Conservation (phyloP, 2,329 filamentous ascomycete species). For the Aspergillus tubingensis region DNA sequence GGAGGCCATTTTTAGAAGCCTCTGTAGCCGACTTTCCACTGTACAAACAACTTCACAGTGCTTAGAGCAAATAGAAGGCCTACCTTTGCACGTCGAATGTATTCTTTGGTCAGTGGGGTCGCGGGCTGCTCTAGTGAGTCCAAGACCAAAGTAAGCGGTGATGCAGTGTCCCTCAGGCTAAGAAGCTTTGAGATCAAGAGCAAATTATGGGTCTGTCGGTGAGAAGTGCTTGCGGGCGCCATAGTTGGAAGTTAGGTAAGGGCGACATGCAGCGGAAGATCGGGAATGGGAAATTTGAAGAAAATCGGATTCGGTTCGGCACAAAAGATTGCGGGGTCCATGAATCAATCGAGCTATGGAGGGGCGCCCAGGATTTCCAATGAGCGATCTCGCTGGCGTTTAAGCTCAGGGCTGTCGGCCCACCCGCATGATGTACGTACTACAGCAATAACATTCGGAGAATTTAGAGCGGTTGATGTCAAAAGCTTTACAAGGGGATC, state of each 20-base stretch:
- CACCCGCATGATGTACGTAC: background rate
- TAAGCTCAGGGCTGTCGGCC: conserved; percentile 33
- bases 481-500: too few relatives aligned
- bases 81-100: conserved; percentile 74
- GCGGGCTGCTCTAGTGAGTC: conserved; percentile 84
- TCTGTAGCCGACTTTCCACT: too few relatives aligned
- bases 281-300: background rate
- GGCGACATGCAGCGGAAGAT: background rate
- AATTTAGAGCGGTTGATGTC: too few relatives aligned
- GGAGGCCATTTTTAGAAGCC: too few relatives aligned
- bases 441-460: too few relatives aligned
- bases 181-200: conserved; percentile 81
- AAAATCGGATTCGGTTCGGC: conserved; percentile 1
- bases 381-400: conserved; percentile 18
- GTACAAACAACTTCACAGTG: too few relatives aligned
- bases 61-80: conserved; percentile 16
- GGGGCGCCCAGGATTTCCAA: conserved; percentile 32
- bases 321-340: conserved; percentile 19
- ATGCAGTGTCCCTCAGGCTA: conserved; percentile 74
- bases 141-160: conserved; percentile 81
- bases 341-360: conserved; percentile 9
- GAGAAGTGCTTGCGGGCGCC: conserved; percentile 47
- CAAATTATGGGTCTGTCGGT: conserved; percentile 80
- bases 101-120: conserved; percentile 69
- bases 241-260: conserved; percentile 23